phyloP scores from a whole-genome alignment of 192 early-diverging fungal species.

The Podila horticola region DNA sequence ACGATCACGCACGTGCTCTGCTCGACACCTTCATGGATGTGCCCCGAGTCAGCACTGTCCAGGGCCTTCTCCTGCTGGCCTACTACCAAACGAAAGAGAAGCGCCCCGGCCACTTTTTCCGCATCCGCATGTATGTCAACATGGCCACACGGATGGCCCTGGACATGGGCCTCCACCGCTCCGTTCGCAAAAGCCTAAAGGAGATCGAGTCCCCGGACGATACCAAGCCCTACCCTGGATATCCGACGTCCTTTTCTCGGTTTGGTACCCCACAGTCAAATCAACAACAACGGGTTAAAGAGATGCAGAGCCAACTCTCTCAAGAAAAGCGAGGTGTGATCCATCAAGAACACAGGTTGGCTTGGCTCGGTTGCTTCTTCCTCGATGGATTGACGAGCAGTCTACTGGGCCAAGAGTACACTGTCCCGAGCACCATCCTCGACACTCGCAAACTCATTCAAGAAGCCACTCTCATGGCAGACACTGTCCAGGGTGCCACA shows the following conservation, averaged over 20 bases:
- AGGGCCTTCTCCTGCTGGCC: slow-evolving; percentile 59
- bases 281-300: not conserved
- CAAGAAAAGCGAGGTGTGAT: slow-evolving; percentile 25
- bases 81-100: slow-evolving; percentile 63
- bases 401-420: slow-evolving; percentile 42
- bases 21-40: slow-evolving; percentile 61
- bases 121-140: slow-evolving; percentile 64
- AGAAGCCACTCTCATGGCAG: slow-evolving; percentile 39
- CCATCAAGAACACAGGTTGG: slow-evolving; percentile 35
- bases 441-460: slow-evolving; percentile 38
- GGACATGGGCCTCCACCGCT: slow-evolving; percentile 68
- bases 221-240: not conserved
- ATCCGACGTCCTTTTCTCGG: slow-evolving; percentile 1
- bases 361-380: slow-evolving; percentile 51
- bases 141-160: slow-evolving; percentile 73
- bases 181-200: slow-evolving; percentile 10
- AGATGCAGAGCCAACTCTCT: slow-evolving; percentile 5
- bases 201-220: slow-evolving; percentile 18
- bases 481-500: slow-evolving; percentile 48
- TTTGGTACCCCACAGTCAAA: not conserved
- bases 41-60: slow-evolving; percentile 62
- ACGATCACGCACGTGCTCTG: slow-evolving; percentile 34
- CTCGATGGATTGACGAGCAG: slow-evolving; percentile 48
- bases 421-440: slow-evolving; percentile 13
- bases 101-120: slow-evolving; percentile 59